A percentile compares a stretch with the other conserved stretches of the same genome.
These are phyloP conservation scores for Malus hybrid DNA, from an alignment of 331 rosid genomes.

Conservation along the genomic window DNA sequence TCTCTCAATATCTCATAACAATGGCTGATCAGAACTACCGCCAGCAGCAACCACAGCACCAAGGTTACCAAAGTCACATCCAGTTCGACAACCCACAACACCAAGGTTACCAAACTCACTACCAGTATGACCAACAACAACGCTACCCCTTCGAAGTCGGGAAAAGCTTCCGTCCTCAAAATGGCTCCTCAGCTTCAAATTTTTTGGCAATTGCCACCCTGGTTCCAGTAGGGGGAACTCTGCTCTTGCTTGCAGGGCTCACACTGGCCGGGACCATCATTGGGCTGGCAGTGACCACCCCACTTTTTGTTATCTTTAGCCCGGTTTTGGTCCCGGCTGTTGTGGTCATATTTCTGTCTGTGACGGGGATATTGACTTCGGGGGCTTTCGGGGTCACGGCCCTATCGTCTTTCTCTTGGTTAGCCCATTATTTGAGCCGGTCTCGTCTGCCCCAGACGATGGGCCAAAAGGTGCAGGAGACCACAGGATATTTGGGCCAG, in stretches of 20 bases:
- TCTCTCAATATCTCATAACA: background rate
- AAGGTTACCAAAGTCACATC: background rate
- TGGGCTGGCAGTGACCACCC: constrained; percentile 38
- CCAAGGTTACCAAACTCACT: background rate
- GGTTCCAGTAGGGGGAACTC: constrained; percentile 45
- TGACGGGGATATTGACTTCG: constrained; percentile 50
- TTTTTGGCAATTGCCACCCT: constrained; percentile 30
- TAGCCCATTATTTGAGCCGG: constrained; percentile 26
- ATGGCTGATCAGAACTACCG: constrained; percentile 6
- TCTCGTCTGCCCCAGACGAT: constrained; percentile 15
- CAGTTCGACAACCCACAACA: background rate
- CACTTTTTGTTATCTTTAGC: constrained; percentile 48
- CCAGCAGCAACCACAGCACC: background rate
- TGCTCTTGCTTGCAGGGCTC: constrained; percentile 47
- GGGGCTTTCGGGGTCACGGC: constrained; percentile 62
- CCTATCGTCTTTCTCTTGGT: constrained; percentile 55
- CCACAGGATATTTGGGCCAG: constrained; percentile 21
- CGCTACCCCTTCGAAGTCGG: background rate
- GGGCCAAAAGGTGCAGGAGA: constrained; percentile 22
- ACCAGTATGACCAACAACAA: background rate
- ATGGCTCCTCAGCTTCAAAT: constrained; percentile 24
- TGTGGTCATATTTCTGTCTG: constrained; percentile 21
- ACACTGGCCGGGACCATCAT: constrained; percentile 41
- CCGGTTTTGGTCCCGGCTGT: constrained; percentile 57
- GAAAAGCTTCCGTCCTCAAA: constrained; percentile 1